Base-by-base conservation (phyloP, 2,329 filamentous ascomycete genomes). In the Phyllosticta capitalensis region DNA sequence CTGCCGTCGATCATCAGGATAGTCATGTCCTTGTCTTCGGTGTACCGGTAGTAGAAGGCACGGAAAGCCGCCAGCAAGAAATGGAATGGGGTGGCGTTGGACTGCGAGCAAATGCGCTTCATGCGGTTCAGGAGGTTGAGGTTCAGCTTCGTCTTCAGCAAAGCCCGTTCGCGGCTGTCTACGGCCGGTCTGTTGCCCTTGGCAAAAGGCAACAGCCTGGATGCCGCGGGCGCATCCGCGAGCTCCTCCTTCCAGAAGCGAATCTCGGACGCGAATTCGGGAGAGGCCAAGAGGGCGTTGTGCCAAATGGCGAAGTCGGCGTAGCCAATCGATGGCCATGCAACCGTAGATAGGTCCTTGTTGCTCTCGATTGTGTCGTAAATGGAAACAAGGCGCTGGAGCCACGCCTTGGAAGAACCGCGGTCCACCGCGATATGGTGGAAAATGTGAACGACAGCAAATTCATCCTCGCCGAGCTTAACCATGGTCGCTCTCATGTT, bases 1-100 rank as follows among this genome's bases (percentile, higher is more conserved):
- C 74, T 75, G 1, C 75, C 75, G 65, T 82, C 79, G 0, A 73
- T 74, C 14, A 81, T 71, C 5, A 79, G 80, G 57, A 83, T 78
- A 58, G 68, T 68, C 48, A 81, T 59, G 22, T 78, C 72, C 1
- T 75, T 69, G 1, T 71, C 58, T 10, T 72, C 72, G 0, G 67
- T 61, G 24, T 72, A 72, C 9, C 67, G 63, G 12, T 68, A 69
- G 0, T 80, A 67, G 14, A 64, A 56, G 14, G 68, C 65, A n/a
- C 73, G 64, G 61, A 78, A 72, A 0, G 69, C 68, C 0, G 78
- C 71, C 3, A 82, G 67, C 62, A 76, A 75, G 62, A 81, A 72
- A 55, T 82, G 78, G 63, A 81, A 81, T 0, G 71, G 63, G 0
- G 75, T 67, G 21, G 64, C 63, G 22, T 62, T 65, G 14, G 64